Evolutionary conservation across 2,329 filamentous ascomycete species (phyloP).

Genomic region (Epicoccum sorghinum): DNA sequence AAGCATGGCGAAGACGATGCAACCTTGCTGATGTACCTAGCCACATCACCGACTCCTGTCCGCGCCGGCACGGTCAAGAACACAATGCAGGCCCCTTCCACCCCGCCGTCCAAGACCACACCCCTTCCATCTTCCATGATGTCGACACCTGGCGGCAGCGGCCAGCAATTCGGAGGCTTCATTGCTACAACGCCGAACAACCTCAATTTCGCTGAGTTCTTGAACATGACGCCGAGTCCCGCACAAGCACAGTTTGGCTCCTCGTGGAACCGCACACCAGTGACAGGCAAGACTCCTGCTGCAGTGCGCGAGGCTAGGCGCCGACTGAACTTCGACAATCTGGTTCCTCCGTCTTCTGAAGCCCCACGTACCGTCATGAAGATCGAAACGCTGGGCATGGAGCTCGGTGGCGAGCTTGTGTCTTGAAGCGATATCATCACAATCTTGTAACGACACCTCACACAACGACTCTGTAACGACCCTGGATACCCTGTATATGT

Average conservation of each 20-base stretch:
- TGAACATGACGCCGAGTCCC: conserved; percentile 95
- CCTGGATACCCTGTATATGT: conserved; percentile 5
- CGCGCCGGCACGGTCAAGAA: conserved; percentile 56
- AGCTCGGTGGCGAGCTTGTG: conserved; percentile 69
- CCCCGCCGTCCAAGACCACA: conserved; percentile 59
- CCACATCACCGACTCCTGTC: conserved; percentile 88
- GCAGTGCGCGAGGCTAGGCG: conserved; percentile 72
- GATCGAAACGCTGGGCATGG: conserved; percentile 65
- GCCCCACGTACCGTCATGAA: conserved; percentile 53
- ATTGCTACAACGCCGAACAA: conserved; percentile 80
- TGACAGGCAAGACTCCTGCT: conserved; percentile 70
- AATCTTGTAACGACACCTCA: conserved; percentile 6
- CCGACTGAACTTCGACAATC: conserved; percentile 80
- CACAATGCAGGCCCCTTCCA: conserved; percentile 59
- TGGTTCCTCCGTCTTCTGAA: conserved; percentile 62
- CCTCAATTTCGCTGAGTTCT: conserved; percentile 96
- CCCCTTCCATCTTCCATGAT: conserved; percentile 84
- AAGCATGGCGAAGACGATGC: conserved; percentile 80
- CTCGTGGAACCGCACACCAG: conserved; percentile 71
- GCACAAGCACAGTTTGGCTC: conserved; percentile 68
- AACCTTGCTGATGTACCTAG: conserved; percentile 85
- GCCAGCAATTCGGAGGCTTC: conserved; percentile 61
- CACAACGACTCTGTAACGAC: conserved; percentile 12
- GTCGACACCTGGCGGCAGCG: conserved; percentile 77
- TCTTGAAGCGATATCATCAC: conserved; percentile 45